phyloP scores from a whole-genome alignment of 2,329 filamentous ascomycete species.

The Acephala macrosclerotiorum region DNA sequence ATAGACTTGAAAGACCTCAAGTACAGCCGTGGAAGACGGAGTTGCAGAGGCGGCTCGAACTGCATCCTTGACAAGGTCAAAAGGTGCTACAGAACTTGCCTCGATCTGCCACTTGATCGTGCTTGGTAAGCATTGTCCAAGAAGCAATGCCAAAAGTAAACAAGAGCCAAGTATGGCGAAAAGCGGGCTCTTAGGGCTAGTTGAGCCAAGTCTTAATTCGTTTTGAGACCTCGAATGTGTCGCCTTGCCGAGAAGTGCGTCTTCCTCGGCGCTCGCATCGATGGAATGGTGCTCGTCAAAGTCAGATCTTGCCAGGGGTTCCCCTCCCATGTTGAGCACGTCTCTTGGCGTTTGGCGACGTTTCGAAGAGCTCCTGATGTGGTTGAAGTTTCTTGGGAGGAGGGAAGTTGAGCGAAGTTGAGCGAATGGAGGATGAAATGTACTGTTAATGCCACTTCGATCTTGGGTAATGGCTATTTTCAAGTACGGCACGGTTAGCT shows the following conservation, averaged over 20 bases:
- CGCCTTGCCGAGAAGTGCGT: neutral
- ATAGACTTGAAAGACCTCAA: constrained; percentile 74
- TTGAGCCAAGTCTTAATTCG: neutral
- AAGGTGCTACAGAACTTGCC: constrained; percentile 11
- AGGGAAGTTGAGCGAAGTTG: neutral
- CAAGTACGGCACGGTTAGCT: neutral
- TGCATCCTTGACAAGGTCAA: constrained; percentile 35
- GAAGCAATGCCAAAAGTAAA: constrained; percentile 22
- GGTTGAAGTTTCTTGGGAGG: neutral
- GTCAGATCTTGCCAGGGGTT: neutral
- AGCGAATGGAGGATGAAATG: neutral
- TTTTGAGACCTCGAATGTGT: neutral
- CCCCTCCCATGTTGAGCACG: neutral
- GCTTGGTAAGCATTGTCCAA: constrained; percentile 18
- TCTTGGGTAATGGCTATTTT: too few species aligned
- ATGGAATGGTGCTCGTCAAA: neutral
- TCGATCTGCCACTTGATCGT: constrained; percentile 6
- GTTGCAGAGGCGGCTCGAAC: constrained; percentile 33
- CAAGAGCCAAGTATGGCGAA: constrained; percentile 18
- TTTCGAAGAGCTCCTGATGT: neutral
- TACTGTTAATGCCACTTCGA: neutral
- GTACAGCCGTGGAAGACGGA: constrained; percentile 41
- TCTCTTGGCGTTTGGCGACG: neutral
- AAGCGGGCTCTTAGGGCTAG: constrained; percentile 10
- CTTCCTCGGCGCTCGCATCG: neutral